Evolutionary conservation across 2,329 filamentous ascomycete species (phyloP).

Genomic region (Thelonectria rubi): DNA sequence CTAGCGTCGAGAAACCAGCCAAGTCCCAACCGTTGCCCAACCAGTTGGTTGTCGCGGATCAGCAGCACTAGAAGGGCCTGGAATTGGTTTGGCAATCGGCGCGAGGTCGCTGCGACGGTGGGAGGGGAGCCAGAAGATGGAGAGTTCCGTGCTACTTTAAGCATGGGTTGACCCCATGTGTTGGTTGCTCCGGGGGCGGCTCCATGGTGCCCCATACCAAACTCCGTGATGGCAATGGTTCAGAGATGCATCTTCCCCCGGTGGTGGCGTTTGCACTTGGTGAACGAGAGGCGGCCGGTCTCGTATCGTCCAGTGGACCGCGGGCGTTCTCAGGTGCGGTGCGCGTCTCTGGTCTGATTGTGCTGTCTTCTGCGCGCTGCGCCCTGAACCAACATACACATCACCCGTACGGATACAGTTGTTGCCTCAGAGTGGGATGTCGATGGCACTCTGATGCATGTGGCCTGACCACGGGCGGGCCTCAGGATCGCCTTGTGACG

Average conservation of each 20-base stretch:
- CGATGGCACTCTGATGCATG: neutral
- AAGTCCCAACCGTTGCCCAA: conserved; percentile 31
- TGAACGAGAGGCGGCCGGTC: conserved; percentile 1
- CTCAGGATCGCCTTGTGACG: conserved; percentile 13
- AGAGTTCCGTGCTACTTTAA: conserved; percentile 8
- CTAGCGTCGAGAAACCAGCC: conserved; percentile 33
- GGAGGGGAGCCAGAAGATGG: neutral
- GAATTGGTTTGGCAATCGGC: conserved; percentile 27
- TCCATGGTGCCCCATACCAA: conserved; percentile 6
- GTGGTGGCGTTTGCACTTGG: conserved; percentile 11
- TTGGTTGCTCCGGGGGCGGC: conserved; percentile 1
- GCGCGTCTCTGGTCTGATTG: neutral
- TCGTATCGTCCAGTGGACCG: neutral
- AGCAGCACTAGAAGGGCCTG: conserved; percentile 35
- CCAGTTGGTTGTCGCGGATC: conserved; percentile 34
- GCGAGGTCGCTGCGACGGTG: neutral
- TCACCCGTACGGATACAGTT: neutral
- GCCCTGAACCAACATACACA: neutral
- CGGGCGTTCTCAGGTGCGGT: neutral
- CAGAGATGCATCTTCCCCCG: neutral
- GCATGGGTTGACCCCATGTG: conserved; percentile 7
- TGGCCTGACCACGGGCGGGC: conserved; percentile 7
- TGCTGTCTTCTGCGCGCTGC: neutral
- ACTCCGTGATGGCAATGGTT: neutral
- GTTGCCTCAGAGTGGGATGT: conserved; percentile 1